phyloP scores from a whole-genome alignment of 2,329 filamentous ascomycete genomes.

The Aspergillus candidus region DNA sequence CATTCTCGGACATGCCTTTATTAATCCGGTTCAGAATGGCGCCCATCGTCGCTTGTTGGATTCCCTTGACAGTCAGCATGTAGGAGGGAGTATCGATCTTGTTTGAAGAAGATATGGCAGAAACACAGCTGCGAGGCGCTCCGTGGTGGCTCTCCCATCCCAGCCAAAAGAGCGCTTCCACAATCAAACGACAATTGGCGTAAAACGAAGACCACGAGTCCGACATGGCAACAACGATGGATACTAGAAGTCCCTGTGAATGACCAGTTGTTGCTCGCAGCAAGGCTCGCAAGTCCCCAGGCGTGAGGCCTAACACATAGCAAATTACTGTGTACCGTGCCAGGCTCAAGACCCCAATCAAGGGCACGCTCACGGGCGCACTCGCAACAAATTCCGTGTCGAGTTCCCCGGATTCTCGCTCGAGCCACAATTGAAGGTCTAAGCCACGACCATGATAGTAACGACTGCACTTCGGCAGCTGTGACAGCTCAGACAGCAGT shows the following conservation, averaged over 20 bases:
- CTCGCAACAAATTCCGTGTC: constrained; percentile 28
- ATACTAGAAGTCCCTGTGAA: constrained; percentile 35
- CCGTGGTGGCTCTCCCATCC: constrained; percentile 13
- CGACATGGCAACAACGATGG: constrained; percentile 29
- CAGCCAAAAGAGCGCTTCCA: constrained; percentile 23
- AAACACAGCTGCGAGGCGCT: constrained; percentile 6
- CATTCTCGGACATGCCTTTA: neutral
- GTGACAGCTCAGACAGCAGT: constrained; percentile 7
- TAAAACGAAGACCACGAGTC: constrained; percentile 31
- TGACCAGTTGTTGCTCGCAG: constrained; percentile 30
- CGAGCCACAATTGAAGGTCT: constrained; percentile 14
- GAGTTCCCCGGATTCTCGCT: constrained; percentile 21
- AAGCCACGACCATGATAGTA: constrained; percentile 8
- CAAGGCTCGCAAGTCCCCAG: constrained; percentile 23
- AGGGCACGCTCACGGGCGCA: constrained; percentile 35
- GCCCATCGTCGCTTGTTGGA: neutral
- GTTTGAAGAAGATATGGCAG: neutral
- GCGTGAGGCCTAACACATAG: constrained; percentile 21
- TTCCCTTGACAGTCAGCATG: constrained; percentile 14
- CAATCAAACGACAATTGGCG: constrained; percentile 18
- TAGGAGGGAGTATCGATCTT: constrained; percentile 4
- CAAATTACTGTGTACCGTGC: constrained; percentile 26
- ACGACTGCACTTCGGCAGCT: neutral
- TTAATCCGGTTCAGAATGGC: constrained; percentile 7
- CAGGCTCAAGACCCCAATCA: constrained; percentile 34